phyloP scores from a whole-genome alignment of 495 filamentous ascomycete species.

The Lophium mytilinum region DNA sequence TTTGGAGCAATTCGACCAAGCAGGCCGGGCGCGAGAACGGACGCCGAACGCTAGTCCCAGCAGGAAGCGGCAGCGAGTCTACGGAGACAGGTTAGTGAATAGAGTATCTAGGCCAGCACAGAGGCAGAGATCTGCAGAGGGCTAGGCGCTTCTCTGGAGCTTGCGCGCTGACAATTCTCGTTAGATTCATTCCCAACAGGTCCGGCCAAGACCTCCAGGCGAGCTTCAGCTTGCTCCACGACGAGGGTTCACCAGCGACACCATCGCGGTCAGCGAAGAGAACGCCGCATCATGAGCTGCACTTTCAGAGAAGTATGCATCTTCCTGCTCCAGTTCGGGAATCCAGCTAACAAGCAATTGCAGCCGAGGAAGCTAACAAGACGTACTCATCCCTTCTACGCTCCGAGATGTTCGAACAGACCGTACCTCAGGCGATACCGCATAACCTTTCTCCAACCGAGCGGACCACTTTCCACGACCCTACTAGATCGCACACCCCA shows the following conservation, averaged over 20 bases:
- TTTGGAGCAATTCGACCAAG: slow-evolving; percentile 55
- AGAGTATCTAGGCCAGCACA: no score
- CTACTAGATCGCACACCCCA: slow-evolving; percentile 71
- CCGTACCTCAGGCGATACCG: slow-evolving; percentile 74
- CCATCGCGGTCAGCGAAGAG: slow-evolving; percentile 76
- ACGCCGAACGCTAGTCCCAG: slow-evolving; percentile 72
- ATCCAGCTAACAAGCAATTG: slow-evolving; percentile 37
- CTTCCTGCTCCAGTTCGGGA: neutral
- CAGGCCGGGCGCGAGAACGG: slow-evolving; percentile 53
- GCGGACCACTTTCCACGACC: slow-evolving; percentile 52
- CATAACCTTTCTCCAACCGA: slow-evolving; percentile 53
- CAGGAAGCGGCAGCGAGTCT: slow-evolving; percentile 78
- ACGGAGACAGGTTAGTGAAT: slow-evolving; percentile 63
- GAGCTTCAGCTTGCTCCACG: slow-evolving; percentile 81
- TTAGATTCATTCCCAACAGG: slow-evolving; percentile 89
- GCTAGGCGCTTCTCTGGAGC: no score
- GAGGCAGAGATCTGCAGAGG: no score
- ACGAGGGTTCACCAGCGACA: slow-evolving; percentile 84
- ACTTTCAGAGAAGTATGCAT: slow-evolving; percentile 82
- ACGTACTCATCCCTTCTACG: slow-evolving; percentile 85
- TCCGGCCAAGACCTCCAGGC: slow-evolving; percentile 89
- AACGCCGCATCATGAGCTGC: slow-evolving; percentile 80
- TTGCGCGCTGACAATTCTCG: neutral
- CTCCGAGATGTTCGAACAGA: slow-evolving; percentile 81
- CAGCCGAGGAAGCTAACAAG: slow-evolving; percentile 88